phyloP scores from a whole-genome alignment of 163 green algal genomes.

The Chlamydomonas reinhardtii region DNA sequence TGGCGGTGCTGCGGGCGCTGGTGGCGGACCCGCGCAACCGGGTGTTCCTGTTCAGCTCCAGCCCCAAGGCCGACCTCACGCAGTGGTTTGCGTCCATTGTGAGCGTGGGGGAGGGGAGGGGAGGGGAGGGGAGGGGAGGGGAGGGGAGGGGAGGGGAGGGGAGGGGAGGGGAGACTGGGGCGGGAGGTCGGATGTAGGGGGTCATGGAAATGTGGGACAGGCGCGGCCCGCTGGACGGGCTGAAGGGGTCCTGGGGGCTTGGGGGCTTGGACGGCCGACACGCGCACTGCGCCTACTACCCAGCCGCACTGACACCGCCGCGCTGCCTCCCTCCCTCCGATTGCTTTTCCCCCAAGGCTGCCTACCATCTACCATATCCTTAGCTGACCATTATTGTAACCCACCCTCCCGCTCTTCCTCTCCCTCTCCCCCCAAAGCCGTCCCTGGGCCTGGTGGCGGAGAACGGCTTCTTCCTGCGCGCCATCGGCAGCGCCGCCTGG shows the following conservation, averaged over 20 bases:
- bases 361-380: neutral
- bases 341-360: too few species aligned
- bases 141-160: too few species aligned
- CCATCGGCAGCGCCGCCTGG: conserved; percentile 66
- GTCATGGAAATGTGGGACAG: too few species aligned
- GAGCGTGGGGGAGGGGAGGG: conserved; percentile 1
- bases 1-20: conserved; percentile 78
- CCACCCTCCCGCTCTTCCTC: too few species aligned
- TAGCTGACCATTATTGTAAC: too few species aligned
- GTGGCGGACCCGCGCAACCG: conserved; percentile 83
- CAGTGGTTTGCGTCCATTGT: conserved; percentile 89
- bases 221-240: too few species aligned
- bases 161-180: too few species aligned
- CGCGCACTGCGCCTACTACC: too few species aligned
- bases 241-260: too few species aligned
- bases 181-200: too few species aligned
- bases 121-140: neutral
- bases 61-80: conserved; percentile 79
- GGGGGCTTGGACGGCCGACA: too few species aligned
- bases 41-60: conserved; percentile 93
- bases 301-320: too few species aligned
- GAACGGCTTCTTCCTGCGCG: conserved; percentile 94
- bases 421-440: conserved; percentile 61
- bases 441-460: conserved; percentile 93
- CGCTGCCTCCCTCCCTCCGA: neutral